Percentiles rank a stretch among this genome's conserved stretches.
These are phyloP conservation scores for Amaranthus palmeri DNA, from an alignment of 148 eudicot species.

Conservation along the genomic window DNA sequence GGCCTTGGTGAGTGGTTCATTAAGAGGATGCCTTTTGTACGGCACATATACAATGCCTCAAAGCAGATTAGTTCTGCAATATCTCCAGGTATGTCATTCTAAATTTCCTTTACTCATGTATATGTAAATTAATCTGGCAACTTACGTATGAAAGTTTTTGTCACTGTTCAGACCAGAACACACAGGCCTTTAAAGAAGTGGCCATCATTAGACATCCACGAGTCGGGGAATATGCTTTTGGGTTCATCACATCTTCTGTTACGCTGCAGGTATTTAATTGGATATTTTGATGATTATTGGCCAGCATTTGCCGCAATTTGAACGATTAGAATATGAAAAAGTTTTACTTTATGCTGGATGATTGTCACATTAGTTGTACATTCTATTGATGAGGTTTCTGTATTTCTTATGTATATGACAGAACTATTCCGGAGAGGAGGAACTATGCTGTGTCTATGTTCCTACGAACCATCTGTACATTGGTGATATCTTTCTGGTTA, in stretches of 20 bases:
- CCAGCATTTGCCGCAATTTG: slow-evolving; percentile 16
- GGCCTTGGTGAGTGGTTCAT: slow-evolving; percentile 73
- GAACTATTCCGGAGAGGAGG: slow-evolving; percentile 45
- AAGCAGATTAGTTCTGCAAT: slow-evolving; percentile 93
- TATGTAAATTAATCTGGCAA: background rate
- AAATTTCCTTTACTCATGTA: background rate
- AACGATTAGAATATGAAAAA: too few species aligned
- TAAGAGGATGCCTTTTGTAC: slow-evolving; percentile 69
- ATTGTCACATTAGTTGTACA: too few species aligned
- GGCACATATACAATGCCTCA: slow-evolving; percentile 74
- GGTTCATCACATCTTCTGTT: slow-evolving; percentile 74
- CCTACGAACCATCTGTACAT: slow-evolving; percentile 82
- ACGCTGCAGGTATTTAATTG: slow-evolving; percentile 29
- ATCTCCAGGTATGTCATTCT: slow-evolving; percentile 49
- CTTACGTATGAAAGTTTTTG: slow-evolving; percentile 3
- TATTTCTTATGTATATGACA: too few species aligned
- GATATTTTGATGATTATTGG: too few species aligned
- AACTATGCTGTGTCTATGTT: slow-evolving; percentile 70
- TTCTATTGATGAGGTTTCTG: too few species aligned
- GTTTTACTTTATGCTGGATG: too few species aligned
- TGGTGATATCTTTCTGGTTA: slow-evolving; percentile 68
- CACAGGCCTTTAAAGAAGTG: slow-evolving; percentile 79
- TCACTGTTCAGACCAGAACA: slow-evolving; percentile 48
- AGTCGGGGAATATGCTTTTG: slow-evolving; percentile 77
- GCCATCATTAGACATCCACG: slow-evolving; percentile 85